Percentiles rank a stretch among this genome's conserved stretches.
These are phyloP conservation scores for Diplodia scrobiculata DNA, from an alignment of 2,329 filamentous ascomycete species.

Conservation along the genomic window DNA sequence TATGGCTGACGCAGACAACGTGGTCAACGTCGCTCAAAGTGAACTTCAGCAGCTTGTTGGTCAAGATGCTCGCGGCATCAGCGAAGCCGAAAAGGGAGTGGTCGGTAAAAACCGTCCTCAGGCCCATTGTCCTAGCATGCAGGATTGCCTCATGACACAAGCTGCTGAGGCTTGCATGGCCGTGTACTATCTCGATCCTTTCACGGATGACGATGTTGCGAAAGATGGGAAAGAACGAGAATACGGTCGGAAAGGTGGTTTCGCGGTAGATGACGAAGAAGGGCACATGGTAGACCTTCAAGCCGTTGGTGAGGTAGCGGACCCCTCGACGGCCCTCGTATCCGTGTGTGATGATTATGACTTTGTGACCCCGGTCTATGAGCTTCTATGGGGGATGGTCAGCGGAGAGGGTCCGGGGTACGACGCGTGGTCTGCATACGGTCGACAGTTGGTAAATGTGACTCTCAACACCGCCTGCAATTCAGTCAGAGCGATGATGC, in stretches of 20 bases:
- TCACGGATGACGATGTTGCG: constrained; percentile 94
- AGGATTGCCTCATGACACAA: constrained; percentile 93
- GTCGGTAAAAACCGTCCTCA: constrained; percentile 95
- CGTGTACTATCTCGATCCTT: constrained; percentile 94
- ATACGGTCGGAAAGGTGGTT: constrained; percentile 91
- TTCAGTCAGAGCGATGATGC: constrained; percentile 32
- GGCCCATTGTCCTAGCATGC: constrained; percentile 92
- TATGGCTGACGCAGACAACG: constrained; percentile 97
- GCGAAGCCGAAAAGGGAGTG: constrained; percentile 97
- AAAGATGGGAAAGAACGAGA: constrained; percentile 98
- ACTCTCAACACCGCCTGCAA: constrained; percentile 80
- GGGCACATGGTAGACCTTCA: constrained; percentile 97
- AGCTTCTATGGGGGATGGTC: constrained; percentile 65
- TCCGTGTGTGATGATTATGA: constrained; percentile 94
- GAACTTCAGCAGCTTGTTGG: constrained; percentile 97
- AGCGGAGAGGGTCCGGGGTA: background rate
- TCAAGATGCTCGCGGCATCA: constrained; percentile 91
- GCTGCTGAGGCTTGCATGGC: constrained; percentile 91
- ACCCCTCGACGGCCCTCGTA: constrained; percentile 89
- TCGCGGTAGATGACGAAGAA: constrained; percentile 95
- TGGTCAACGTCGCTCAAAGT: constrained; percentile 95
- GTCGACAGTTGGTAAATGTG: constrained; percentile 97
- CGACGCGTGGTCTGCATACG: constrained; percentile 44
- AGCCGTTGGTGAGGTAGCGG: constrained; percentile 92
- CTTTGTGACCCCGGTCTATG: constrained; percentile 95